Base-by-base conservation (phyloP, 2,329 filamentous ascomycete species). In the Raffaelea ambrosiae region DNA sequence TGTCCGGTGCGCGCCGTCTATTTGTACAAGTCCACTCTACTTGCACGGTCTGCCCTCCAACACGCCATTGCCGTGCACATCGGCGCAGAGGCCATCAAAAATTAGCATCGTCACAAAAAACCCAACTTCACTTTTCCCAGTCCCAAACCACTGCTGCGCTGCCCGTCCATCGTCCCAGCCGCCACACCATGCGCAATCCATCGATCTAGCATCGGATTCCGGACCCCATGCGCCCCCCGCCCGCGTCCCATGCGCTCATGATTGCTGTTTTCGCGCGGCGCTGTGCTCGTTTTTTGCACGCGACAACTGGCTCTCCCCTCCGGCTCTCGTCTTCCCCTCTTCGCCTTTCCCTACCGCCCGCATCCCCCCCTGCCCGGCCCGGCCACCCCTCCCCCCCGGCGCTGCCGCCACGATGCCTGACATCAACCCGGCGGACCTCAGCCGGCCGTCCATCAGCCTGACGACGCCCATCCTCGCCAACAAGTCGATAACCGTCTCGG, bases 401-500 rank as follows among this genome's bases (percentile, higher is more conserved):
- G 44, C n/a, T 29, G 19, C 35, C 43, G 26, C 13, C 51, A 61
- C 54, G 55, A 84, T 84, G 80, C 79, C 80, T 58, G 81, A 84
- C 67, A 84, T 84, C 67, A 81, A 84, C 70, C 81, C 81, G 59
- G 79, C 81, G 69, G 79, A 81, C 54, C 66, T 84, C 58, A 83
- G 79, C 71, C 77, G 79, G 59, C 76, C 78, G 52, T 66, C 77
- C 43, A 63, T 74, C 61, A 73, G 67, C 63, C 70, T 81, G 48
- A 71, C 77, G 41, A 82, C 79, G 5, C 78, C 81, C 51, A 69
- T 79, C 38, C 64, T 83, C 49, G 66, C 76, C 50, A 70, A 67
- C 40, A 83, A 83, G 60, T 69, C 76, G 44, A 72, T 83, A 55
- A 72, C 72, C 40, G 69, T 77, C 48, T 71, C 74, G 36, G 67